phyloP scores from a whole-genome alignment of 768 basidiomycete genomes.

The Pleurotus pulmonarius region DNA sequence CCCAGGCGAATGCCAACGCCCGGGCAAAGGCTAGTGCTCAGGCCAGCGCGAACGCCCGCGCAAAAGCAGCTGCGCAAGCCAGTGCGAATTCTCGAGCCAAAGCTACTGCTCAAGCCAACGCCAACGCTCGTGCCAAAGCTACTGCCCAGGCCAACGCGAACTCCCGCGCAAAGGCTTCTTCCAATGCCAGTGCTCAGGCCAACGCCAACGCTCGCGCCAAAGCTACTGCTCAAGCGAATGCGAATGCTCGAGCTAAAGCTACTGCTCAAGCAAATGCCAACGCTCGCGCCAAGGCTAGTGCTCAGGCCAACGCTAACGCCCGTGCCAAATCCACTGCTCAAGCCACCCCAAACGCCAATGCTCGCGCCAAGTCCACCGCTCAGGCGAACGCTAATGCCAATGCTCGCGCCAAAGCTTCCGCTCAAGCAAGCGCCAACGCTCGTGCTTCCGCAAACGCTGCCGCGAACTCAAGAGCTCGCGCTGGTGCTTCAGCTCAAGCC shows the following conservation, averaged over 20 bases:
- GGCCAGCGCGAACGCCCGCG: background rate
- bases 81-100: background rate
- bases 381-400: background rate
- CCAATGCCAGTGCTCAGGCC: background rate
- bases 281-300: no score
- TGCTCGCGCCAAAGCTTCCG: background rate
- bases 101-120: background rate
- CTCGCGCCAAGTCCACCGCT: background rate
- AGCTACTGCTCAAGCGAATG: background rate
- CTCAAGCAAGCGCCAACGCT: background rate
- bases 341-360: background rate
- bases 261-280: background rate
- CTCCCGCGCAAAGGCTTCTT: background rate
- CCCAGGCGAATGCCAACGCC: background rate
- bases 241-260: background rate
- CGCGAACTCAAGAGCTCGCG: no score
- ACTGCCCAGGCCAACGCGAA: background rate
- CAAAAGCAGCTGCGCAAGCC: background rate
- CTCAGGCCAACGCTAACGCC: no score
- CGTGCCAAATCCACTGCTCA: background rate
- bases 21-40: background rate
- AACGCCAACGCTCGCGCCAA: background rate
- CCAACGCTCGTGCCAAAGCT: background rate
- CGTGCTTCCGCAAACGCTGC: background rate
- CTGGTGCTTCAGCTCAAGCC: no score